A percentile compares a stretch with the other conserved stretches of the same genome.
Conservation (phyloP, 208 protist species). For the Crithidia acanthocephali region DNA sequence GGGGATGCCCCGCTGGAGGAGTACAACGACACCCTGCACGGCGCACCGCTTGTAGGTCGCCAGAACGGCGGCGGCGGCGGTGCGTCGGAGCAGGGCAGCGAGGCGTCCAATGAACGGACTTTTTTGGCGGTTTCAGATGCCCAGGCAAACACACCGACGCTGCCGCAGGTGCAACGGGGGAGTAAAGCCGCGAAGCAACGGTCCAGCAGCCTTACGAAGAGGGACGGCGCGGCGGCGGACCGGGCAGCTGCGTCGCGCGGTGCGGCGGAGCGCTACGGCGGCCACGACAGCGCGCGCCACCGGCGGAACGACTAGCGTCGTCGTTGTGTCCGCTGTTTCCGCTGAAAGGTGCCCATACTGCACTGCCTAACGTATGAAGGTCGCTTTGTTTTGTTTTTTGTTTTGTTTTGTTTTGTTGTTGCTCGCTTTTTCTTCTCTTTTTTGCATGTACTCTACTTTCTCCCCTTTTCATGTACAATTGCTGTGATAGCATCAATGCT, state of each 20-base stretch:
- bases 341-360: too few relatives aligned
- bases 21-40: slow-evolving; percentile 53
- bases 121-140: background rate
- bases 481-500: too few relatives aligned
- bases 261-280: background rate
- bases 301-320: background rate
- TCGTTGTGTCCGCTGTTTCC: too few relatives aligned
- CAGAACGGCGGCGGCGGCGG: background rate
- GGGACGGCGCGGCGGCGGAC: background rate
- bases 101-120: background rate
- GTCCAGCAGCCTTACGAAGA: background rate
- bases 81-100: background rate
- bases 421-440: too few relatives aligned
- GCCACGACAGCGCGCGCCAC: background rate
- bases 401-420: too few relatives aligned
- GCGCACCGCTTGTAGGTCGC: slow-evolving; percentile 15
- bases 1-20: slow-evolving; percentile 28
- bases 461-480: background rate
- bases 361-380: too few relatives aligned
- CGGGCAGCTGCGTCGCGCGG: background rate
- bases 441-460: background rate
- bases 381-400: too few relatives aligned
- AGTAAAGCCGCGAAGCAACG: background rate
- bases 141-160: background rate
- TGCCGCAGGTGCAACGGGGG: background rate